Evolutionary conservation across 345 rosid genomes (phyloP).

Genomic region (Diplotaxis tenuifolia): DNA sequence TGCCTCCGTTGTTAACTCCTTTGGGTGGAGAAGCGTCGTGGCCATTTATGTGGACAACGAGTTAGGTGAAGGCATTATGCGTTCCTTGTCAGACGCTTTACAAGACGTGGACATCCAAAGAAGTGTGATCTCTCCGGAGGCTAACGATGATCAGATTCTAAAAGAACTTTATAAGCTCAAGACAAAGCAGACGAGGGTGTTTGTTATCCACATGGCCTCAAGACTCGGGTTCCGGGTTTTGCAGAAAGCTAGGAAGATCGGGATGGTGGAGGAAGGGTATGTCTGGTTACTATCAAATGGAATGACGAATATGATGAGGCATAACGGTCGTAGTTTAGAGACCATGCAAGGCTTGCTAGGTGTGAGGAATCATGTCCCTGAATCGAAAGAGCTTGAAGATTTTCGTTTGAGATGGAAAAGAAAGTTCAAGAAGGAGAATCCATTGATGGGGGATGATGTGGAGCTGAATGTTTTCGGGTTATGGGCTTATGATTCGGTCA

Average conservation of each 20-base stretch:
- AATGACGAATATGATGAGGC: conserved; percentile 21
- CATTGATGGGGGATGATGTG: background rate
- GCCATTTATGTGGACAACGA: conserved; percentile 44
- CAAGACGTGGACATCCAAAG: conserved; percentile 21
- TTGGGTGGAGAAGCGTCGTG: conserved; percentile 46
- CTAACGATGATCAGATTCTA: conserved; percentile 43
- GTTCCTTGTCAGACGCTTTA: conserved; percentile 41
- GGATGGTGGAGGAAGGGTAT: conserved; percentile 62
- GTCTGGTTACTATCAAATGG: conserved; percentile 50
- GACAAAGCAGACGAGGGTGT: conserved; percentile 58
- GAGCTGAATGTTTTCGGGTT: conserved; percentile 16
- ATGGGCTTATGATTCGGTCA: conserved; percentile 45
- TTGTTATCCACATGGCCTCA: conserved; percentile 46
- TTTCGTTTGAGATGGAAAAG: conserved; percentile 35
- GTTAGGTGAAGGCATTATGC: conserved; percentile 48
- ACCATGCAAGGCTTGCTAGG: conserved; percentile 38
- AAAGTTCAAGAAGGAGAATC: background rate
- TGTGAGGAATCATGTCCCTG: conserved; percentile 23
- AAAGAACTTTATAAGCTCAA: conserved; percentile 44
- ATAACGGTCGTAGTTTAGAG: background rate
- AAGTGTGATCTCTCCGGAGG: conserved; percentile 36
- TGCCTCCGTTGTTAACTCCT: conserved; percentile 34
- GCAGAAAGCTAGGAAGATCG: conserved; percentile 39
- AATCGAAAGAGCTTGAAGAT: conserved; percentile 17
- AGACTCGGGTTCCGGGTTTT: conserved; percentile 41